Base-by-base conservation (phyloP, 1,139 yeast genomes). In the Nadsonia starkeyi-henricii region DNA sequence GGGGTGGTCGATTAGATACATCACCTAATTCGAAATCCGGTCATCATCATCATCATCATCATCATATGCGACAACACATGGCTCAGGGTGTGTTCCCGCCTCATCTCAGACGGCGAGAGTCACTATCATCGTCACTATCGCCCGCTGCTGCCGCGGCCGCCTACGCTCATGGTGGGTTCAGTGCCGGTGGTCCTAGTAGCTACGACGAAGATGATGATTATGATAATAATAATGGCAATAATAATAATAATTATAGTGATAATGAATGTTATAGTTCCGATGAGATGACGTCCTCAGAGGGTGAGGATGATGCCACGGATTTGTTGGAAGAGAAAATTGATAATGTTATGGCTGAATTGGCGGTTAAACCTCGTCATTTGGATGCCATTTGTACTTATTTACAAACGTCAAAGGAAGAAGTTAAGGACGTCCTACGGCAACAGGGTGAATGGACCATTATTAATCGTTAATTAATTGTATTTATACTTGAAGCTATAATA, bases 301-400 rank as follows among this genome's bases (percentile, higher is more conserved):
- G 9, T 23, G 5, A 5, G 5, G 28, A 23, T 5, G 28, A 23
- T 23, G 28, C 28, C 8, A 23, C 28, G 5, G 39, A 33, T 33
- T n/a, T 13, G 12, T 33, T 33, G 52, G 50, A 52, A 56, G 57
- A 54, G 23, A 70, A 66, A 49, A 71, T 70, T 53, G 69, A 66
- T 58, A 57, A 62, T 9, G 59, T 66, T 36, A 59, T 82, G 37
- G 64, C 70, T 1, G 65, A 75, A 52, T 65, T 81, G 44, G 58
- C 82, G 36, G 74, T 72, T 52, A 77, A 77, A 23, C 76, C 77
- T 30, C 81, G 78, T 52, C 78, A 77, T 57, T 74, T 81, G 54
- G 95, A 85, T 59, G 74, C 81, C 8, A 79, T 85, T 2, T 81
- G 89, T 57, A 82, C 89, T 0, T 83, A 79, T 54, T 64, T 83